Percentiles rank a stretch among this genome's conserved stretches.
These are phyloP conservation scores for Kernera saxatilis DNA, from an alignment of 345 rosid genomes.

Conservation along the genomic window DNA sequence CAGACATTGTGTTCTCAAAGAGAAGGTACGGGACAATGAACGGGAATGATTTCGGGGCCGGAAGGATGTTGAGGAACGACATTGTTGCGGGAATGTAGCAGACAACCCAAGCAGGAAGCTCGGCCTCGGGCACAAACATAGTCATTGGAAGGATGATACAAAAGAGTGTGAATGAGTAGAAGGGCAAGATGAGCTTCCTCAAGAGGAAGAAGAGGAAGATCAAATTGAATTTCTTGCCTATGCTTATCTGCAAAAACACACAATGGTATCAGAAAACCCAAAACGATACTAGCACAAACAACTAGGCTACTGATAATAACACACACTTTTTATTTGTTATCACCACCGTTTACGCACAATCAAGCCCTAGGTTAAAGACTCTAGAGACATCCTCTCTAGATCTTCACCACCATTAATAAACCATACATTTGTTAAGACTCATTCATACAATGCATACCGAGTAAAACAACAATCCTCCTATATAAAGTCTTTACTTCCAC, in stretches of 20 bases:
- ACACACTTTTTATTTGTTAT: too few species aligned
- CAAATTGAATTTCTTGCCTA: conserved; percentile 80
- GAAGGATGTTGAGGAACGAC: conserved; percentile 94
- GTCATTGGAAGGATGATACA: conserved; percentile 95
- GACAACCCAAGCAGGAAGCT: conserved; percentile 90
- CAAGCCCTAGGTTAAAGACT: too few species aligned
- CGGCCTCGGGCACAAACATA: conserved; percentile 89
- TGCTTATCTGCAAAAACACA: conserved; percentile 57
- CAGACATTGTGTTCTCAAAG: conserved; percentile 95
- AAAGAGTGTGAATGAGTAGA: conserved; percentile 93
- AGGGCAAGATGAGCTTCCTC: conserved; percentile 79
- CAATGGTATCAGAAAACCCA: background rate
- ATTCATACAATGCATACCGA: too few species aligned
- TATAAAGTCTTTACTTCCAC: too few species aligned
- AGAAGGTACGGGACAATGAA: conserved; percentile 96
- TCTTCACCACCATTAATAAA: too few species aligned
- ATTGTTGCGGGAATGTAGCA: conserved; percentile 93
- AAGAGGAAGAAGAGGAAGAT: conserved; percentile 88
- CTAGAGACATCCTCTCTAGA: too few species aligned
- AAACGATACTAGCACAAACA: background rate
- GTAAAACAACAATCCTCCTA: too few species aligned
- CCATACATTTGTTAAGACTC: too few species aligned
- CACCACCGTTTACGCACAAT: too few species aligned
- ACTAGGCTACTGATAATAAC: too few species aligned
- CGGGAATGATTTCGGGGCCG: conserved; percentile 87